Evolutionary conservation across 192 early-diverging fungal genomes (phyloP), one percentile per base, ranked within the genome.

Genomic region (Backusella parvicylindrica): DNA sequence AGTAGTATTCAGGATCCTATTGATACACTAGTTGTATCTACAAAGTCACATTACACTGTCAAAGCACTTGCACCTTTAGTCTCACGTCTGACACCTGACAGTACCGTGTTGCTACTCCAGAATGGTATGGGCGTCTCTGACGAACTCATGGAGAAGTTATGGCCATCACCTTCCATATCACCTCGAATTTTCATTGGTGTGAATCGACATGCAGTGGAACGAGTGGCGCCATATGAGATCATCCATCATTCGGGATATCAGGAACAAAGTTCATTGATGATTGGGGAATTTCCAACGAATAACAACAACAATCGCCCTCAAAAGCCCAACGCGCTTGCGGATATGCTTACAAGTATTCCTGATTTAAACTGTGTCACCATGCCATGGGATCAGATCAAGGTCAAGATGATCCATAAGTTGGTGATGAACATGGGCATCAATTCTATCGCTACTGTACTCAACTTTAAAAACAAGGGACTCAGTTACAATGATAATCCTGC

Each of bases 361-460:
- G 70, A 72, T n/a, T 63, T 88, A 7, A 68, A 79, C 21, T 47
- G 70, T 78, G 41, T 71, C 75, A 56, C 69, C 71, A 50, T 89
- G 86, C 71, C 73, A 43, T 89, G 86, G 84, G 47, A 82, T 1
- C 84, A 83, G 7, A 43, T 91, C 6, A 77, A 86, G 41, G 63
- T 68, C 36, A 77, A 79, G 49, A 81, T 90, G 63, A 69, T 88
- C 32, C 68, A 86, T 3, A 91, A 93, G 79, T 77, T 91, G 31
- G 85, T 89, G 4, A 82, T 91, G 32, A 94, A 94, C 75, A 85
- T 89, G 0, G 83, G 81, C 6, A 88, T 94, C 73, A 91, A 91
- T 64, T 91, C 92, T 15, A 64, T 91, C 37, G 87, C 90, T 0
- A 82, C 90, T 33, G 72, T 92, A 66, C 74, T 88, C 8, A 80